Conservation (phyloP, 768 basidiomycete species). For the Boletus coccyginus region DNA sequence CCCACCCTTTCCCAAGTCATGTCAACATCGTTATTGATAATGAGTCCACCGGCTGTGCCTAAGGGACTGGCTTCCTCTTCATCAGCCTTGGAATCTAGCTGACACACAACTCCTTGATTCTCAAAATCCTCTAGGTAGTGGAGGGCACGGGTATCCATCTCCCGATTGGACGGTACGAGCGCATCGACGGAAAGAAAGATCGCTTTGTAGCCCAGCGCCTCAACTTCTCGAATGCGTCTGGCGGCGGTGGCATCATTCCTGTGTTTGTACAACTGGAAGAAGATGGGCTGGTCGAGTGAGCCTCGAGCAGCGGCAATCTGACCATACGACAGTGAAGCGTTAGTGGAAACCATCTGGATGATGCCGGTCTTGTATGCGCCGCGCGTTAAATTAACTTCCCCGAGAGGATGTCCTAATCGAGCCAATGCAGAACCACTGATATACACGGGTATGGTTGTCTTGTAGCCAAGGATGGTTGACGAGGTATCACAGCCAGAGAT, state of each 20-base stretch:
- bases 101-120: slow-evolving; percentile 30
- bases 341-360: slow-evolving; percentile 84
- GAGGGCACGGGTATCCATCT: slow-evolving; percentile 64
- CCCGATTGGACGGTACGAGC: slow-evolving; percentile 77
- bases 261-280: slow-evolving; percentile 89
- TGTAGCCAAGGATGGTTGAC: slow-evolving; percentile 70
- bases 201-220: slow-evolving; percentile 75
- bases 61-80: slow-evolving; percentile 40
- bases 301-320: slow-evolving; percentile 59
- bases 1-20: slow-evolving; percentile 75
- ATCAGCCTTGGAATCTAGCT: slow-evolving; percentile 22
- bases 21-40: slow-evolving; percentile 64
- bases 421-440: slow-evolving; percentile 82
- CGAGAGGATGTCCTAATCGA: slow-evolving; percentile 86
- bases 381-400: slow-evolving; percentile 79
- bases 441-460: slow-evolving; percentile 75
- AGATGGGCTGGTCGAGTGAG: slow-evolving; percentile 56
- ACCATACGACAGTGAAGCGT: slow-evolving; percentile 65
- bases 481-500: slow-evolving; percentile 66
- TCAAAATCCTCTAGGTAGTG: slow-evolving; percentile 58
- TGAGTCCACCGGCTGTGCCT: slow-evolving; percentile 67
- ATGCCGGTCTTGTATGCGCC: slow-evolving; percentile 65
- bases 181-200: slow-evolving; percentile 94
- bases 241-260: slow-evolving; percentile 62
- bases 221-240: slow-evolving; percentile 67